Base-by-base conservation (phyloP, 768 basidiomycete genomes). In the Exidia glandulosa region DNA sequence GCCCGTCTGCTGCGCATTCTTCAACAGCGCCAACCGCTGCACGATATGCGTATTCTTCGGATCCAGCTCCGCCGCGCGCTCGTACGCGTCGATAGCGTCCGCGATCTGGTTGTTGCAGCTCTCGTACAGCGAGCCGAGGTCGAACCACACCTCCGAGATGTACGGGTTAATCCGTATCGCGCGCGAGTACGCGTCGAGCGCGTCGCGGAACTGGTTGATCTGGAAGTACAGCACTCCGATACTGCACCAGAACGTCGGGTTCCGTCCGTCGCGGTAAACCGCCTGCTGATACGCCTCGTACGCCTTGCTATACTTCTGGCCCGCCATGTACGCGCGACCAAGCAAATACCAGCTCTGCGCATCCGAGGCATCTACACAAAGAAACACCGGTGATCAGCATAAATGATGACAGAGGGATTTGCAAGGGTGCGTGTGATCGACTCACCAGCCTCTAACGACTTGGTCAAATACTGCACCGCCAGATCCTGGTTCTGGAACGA, bases 251-350 rank as follows among this genome's bases (percentile, higher is more conserved):
- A 97, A 99, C 0, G 96, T 97, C 0, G 96, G 96, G 70, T 98
- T 99, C 61, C 94, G 90, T 25, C 95, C 96, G 68, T 99, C 96
- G 58, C 95, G 90, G 74, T 98, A 98, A 19, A 99, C 94, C 23
- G 96, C 95, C 72, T 99, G 96, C 67, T 99, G 96, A 70, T 98
- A 98, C 0, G 94, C 94, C 72, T 99, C 95, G 75, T 99, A 98
- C 19, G 96, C 96, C 71, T 97, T 97, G 80, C 96, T 97, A 76
- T 97, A 97, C 71, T 97, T 95, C 72, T 91, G 91, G 19, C 91
- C 93, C 16, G 94, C 91, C 94, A 98, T 98, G 73, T 94, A 98
- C 1, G 95, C 95, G 63, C 96, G 90, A 59, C 95, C 95, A 63
- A 98, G 86, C 47, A 98, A 83, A 74, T 98, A 99, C 95, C 96